phyloP scores from a whole-genome alignment of 495 filamentous ascomycete genomes.

The Bryoglossum gracile region DNA sequence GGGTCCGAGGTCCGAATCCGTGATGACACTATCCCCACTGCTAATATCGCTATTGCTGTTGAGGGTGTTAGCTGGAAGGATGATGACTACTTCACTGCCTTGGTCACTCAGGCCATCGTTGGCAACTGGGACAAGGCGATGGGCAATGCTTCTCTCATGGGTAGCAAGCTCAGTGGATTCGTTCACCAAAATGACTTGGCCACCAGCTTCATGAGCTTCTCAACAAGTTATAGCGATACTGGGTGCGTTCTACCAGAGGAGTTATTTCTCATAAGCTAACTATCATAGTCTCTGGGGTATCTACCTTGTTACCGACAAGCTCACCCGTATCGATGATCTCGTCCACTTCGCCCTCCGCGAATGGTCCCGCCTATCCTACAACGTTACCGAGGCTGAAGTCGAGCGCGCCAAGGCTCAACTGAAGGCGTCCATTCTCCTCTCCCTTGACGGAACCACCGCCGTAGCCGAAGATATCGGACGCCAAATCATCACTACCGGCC shows the following conservation, averaged over 20 bases:
- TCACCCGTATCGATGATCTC: constrained; percentile 83
- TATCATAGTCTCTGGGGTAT: constrained; percentile 87
- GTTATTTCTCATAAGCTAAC: constrained; percentile 15
- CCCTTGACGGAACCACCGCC: constrained; percentile 93
- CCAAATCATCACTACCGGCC: constrained; percentile 94
- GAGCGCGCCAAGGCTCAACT: constrained; percentile 99
- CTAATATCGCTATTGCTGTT: constrained; percentile 97
- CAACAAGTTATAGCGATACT: constrained; percentile 98
- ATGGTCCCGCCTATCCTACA: constrained; percentile 86
- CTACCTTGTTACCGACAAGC: constrained; percentile 90
- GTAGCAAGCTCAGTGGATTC: constrained; percentile 92
- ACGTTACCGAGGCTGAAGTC: constrained; percentile 80
- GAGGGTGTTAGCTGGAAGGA: constrained; percentile 99
- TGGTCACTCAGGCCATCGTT: constrained; percentile 97
- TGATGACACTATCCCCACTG: constrained; percentile 91
- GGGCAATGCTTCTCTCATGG: constrained; percentile 92
- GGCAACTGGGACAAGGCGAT: constrained; percentile 99
- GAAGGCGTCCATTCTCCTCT: constrained; percentile 94
- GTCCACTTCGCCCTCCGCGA: constrained; percentile 97
- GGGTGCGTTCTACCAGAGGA: constrained; percentile 52
- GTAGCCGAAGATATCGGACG: constrained; percentile 97
- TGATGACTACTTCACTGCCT: constrained; percentile 95
- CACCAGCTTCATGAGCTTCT: constrained; percentile 99
- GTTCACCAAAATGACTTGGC: constrained; percentile 89
- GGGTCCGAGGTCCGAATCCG: constrained; percentile 91